Evolutionary conservation across 768 basidiomycete species (phyloP), one percentile per base, ranked within the genome.

Genomic region (Lactarius evosmus): DNA sequence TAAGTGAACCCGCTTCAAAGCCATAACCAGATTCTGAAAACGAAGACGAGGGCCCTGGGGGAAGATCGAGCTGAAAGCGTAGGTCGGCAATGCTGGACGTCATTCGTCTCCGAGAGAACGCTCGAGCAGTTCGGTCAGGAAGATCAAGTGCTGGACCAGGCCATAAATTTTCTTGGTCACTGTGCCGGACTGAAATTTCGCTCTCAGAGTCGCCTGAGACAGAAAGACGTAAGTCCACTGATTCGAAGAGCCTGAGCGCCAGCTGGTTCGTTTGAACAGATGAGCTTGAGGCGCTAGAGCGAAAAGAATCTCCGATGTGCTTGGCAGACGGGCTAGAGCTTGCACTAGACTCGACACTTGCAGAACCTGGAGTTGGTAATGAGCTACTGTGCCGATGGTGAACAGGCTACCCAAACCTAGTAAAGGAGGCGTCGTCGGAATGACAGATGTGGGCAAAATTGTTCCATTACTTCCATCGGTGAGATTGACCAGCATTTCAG

Each of bases 101-200:
- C 38, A 74, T 67, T 22, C 72, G 75, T n/a, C 72, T 71, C 61
- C 68, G 72, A 25, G 77, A 74, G 64, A 74, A 70, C 41, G 74
- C 75, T 40, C 69, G 63, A 36, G 62, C 19, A 44, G 41, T 29
- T 25, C 40, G 60, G 54, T 56, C 52, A 16, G 55, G 34, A 4
- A 58, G 53, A n/a, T 46, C 2, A 40, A 57, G 33, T 14, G 36
- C 60, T 44, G 29, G 16, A 32, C 29, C 30, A 27, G 59, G 64
- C 50, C 59, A 61, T 16, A 51, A 40, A 14, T 65, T 61, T 57
- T 52, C 55, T 65, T 56, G 58, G 25, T 66, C 66, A 46, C 29
- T 50, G 33, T 33, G 11, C 41, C 14, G 34, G 51, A n/a, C 40
- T 29, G 50, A 49, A 25, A 41, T 8, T 40, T 32, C 63, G 56